Percentiles rank a stretch among this genome's conserved stretches.
phyloP scores from a whole-genome alignment of 768 basidiomycete species.

The Solioccasus polychromus region DNA sequence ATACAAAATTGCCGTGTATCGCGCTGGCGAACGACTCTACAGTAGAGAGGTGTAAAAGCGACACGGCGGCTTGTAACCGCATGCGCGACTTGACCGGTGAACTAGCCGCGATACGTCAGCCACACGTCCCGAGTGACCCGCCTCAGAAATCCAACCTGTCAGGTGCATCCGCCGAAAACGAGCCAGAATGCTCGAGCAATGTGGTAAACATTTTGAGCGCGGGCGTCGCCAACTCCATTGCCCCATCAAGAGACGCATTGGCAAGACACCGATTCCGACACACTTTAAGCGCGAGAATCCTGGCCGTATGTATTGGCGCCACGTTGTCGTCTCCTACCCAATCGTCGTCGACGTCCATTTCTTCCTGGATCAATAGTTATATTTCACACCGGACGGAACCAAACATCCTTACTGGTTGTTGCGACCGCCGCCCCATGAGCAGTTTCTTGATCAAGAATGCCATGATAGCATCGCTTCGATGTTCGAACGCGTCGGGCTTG shows the following conservation, averaged over 20 bases:
- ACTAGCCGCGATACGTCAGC: slow-evolving; percentile 34
- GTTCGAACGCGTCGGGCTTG: slow-evolving; percentile 72
- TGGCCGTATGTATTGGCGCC: slow-evolving; percentile 57
- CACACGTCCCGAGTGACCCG: background rate
- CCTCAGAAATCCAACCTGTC: slow-evolving; percentile 44
- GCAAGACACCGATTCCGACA: slow-evolving; percentile 78
- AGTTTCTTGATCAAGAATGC: slow-evolving; percentile 67
- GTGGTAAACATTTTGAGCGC: slow-evolving; percentile 73
- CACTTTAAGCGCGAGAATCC: slow-evolving; percentile 75
- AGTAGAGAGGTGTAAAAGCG: slow-evolving; percentile 73
- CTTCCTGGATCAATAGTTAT: slow-evolving; percentile 43
- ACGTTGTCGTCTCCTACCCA: slow-evolving; percentile 76
- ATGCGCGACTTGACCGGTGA: slow-evolving; percentile 69
- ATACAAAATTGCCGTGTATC: slow-evolving; percentile 60
- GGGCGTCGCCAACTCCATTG: slow-evolving; percentile 67
- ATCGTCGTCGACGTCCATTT: slow-evolving; percentile 60
- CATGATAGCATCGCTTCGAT: slow-evolving; percentile 72
- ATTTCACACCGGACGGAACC: slow-evolving; percentile 3
- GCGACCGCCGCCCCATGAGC: slow-evolving; percentile 54
- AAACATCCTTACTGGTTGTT: slow-evolving; percentile 41
- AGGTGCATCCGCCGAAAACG: slow-evolving; percentile 50
- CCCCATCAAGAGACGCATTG: slow-evolving; percentile 54
- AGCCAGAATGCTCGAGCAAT: slow-evolving; percentile 68
- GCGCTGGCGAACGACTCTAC: slow-evolving; percentile 54
- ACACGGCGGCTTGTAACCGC: slow-evolving; percentile 78